Conservation (phyloP, 306 rosid genomes). For the Dryas drummondii region DNA sequence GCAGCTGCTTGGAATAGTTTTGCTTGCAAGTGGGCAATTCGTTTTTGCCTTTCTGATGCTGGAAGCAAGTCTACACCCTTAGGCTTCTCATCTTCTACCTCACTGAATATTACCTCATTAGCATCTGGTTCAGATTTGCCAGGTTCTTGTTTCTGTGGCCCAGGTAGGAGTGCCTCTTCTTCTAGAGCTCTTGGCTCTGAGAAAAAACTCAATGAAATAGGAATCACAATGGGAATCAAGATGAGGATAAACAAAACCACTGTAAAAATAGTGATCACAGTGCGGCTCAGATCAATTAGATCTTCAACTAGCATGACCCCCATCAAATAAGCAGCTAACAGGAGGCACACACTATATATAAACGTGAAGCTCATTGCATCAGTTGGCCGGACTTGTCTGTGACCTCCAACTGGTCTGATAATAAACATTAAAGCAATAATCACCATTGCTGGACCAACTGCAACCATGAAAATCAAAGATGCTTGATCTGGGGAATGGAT, state of each 20-base stretch:
- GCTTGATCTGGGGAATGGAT: conserved; percentile 74
- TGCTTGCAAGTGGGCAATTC: conserved; percentile 58
- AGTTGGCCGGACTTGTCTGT: conserved; percentile 64
- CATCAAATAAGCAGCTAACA: conserved; percentile 85
- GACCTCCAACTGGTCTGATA: conserved; percentile 87
- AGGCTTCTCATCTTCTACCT: conserved; percentile 52
- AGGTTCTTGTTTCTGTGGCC: conserved; percentile 38
- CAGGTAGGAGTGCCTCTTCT: conserved; percentile 60
- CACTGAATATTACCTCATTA: conserved; percentile 56
- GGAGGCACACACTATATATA: conserved; percentile 72
- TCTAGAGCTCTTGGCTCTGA: conserved; percentile 38
- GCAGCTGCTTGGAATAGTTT: conserved; percentile 62
- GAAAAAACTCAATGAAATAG: conserved; percentile 46
- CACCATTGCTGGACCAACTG: conserved; percentile 81
- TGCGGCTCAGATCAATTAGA: conserved; percentile 51
- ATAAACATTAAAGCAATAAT: conserved; percentile 68
- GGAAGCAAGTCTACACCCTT: conserved; percentile 57
- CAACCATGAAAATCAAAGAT: conserved; percentile 78
- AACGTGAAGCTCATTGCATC: conserved; percentile 60
- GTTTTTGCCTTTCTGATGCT: conserved; percentile 55
- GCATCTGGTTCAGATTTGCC: conserved; percentile 38
- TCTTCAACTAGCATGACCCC: conserved; percentile 88
- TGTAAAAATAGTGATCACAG: conserved; percentile 47
- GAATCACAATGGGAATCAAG: conserved; percentile 64
- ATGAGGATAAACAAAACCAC: conserved; percentile 52